These are phyloP conservation scores for Pleurotus citrinopileatus DNA, from an alignment of 768 basidiomycete genomes.

Conservation along the genomic window DNA sequence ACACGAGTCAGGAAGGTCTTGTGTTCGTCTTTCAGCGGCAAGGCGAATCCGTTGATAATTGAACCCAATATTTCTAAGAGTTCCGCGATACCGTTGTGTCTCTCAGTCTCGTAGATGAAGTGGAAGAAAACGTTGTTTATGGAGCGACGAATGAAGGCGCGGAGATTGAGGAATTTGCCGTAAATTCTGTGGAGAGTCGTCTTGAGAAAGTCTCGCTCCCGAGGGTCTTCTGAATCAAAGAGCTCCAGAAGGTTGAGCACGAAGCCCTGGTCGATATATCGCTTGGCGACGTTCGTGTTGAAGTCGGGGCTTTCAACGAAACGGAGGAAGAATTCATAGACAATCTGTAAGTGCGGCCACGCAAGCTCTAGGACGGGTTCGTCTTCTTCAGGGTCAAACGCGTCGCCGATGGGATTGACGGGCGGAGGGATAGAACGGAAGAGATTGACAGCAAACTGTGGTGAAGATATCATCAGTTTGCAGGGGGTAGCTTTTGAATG, in stretches of 20 bases:
- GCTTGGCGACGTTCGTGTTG: slow-evolving; percentile 96
- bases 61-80: slow-evolving; percentile 97
- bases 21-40: slow-evolving; percentile 98
- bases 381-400: slow-evolving; percentile 99
- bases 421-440: slow-evolving; percentile 99
- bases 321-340: slow-evolving; percentile 99
- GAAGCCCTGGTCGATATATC: slow-evolving; percentile 94
- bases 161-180: slow-evolving; percentile 97
- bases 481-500: slow-evolving; percentile 7
- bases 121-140: slow-evolving; percentile 99
- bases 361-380: slow-evolving; percentile 98
- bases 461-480: slow-evolving; percentile 14
- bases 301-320: slow-evolving; percentile 98
- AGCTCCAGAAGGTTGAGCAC: slow-evolving; percentile 95
- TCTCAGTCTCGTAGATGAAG: slow-evolving; percentile 97
- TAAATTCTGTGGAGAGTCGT: slow-evolving; percentile 99
- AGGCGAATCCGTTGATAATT: slow-evolving; percentile 98
- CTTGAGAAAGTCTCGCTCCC: slow-evolving; percentile 99
- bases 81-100: slow-evolving; percentile 99
- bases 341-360: slow-evolving; percentile 99
- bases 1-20: slow-evolving; percentile 95
- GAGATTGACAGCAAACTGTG: slow-evolving; percentile 93
- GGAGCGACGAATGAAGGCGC: slow-evolving; percentile 96
- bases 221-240: slow-evolving; percentile 97
- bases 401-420: slow-evolving; percentile 97